phyloP scores from a whole-genome alignment of 23 red algal species.

The Pyropia haitanensis region DNA sequence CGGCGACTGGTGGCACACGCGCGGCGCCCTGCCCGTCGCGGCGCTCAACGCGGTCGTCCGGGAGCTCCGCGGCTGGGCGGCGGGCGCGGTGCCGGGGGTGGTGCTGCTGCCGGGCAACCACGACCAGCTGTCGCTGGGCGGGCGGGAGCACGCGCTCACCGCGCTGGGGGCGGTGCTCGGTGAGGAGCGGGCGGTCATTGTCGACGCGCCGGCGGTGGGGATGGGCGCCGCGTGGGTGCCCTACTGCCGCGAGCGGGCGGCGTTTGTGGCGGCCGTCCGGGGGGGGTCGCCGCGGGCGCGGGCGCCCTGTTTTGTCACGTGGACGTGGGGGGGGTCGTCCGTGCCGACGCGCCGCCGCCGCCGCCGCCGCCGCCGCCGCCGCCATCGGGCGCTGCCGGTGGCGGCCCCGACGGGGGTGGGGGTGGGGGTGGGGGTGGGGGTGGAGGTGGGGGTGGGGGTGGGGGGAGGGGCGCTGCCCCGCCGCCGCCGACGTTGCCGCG shows the following conservation, averaged over 20 bases:
- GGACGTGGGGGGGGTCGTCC: constrained; percentile 52
- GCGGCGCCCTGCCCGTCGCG: constrained; percentile 59
- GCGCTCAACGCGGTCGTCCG: constrained; percentile 54
- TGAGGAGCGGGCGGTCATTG: constrained; percentile 15
- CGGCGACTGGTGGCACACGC: constrained; percentile 79
- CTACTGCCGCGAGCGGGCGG: constrained; percentile 26
- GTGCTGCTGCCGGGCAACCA: constrained; percentile 88
- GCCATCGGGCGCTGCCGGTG: too few species aligned
- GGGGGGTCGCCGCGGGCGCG: constrained; percentile 12
- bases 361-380: neutral
- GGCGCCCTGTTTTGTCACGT: constrained; percentile 74
- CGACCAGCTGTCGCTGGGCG: constrained; percentile 62
- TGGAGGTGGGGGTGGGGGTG: too few species aligned
- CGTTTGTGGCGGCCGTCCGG: constrained; percentile 23
- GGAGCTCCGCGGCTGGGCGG: constrained; percentile 24
- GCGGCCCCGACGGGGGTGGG: too few species aligned
- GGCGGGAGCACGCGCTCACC: constrained; percentile 51
- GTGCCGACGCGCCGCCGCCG: constrained; percentile 26
- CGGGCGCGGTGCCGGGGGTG: constrained; percentile 26
- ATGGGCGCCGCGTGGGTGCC: constrained; percentile 66
- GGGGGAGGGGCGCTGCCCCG: constrained; percentile 20
- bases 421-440: too few species aligned
- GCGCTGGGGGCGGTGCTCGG: constrained; percentile 52
- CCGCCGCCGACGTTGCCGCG: constrained; percentile 4
- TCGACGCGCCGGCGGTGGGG: constrained; percentile 41